phyloP scores from a whole-genome alignment of 257 asterid species.

The Thymus quinquecostatus region DNA sequence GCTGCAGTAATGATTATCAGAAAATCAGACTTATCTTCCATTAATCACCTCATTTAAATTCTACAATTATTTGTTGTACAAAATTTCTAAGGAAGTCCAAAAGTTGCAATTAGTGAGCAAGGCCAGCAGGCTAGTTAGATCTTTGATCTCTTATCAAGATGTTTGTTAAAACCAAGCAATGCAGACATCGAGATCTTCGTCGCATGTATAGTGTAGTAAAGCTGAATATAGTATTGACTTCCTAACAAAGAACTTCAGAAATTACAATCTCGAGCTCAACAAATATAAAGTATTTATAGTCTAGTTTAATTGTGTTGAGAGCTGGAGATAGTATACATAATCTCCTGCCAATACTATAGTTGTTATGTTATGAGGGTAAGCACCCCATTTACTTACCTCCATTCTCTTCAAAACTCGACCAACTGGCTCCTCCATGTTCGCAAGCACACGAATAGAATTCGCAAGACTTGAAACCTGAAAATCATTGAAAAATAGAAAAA shows the following conservation, averaged over 20 bases:
- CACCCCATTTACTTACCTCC: conserved; percentile 54
- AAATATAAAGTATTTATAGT: background rate
- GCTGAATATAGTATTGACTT: conserved; percentile 4
- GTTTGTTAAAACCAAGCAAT: background rate
- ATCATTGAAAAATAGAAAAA: background rate
- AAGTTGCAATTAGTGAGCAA: conserved; percentile 17
- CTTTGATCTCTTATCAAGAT: conserved; percentile 8
- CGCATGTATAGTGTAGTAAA: background rate
- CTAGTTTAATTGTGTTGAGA: background rate
- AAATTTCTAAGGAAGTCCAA: background rate
- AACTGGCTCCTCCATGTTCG: conserved; percentile 87
- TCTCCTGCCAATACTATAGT: background rate
- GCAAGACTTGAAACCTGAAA: conserved; percentile 66
- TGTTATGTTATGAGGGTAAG: conserved; percentile 1
- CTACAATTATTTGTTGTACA: background rate
- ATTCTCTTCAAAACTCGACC: conserved; percentile 72
- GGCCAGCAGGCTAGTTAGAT: background rate
- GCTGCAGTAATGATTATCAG: conserved; percentile 47
- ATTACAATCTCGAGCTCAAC: background rate
- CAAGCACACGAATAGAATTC: conserved; percentile 74
- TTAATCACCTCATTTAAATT: conserved; percentile 9
- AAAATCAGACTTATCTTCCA: conserved; percentile 24
- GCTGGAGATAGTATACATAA: background rate
- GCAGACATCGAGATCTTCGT: background rate
- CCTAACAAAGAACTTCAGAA: background rate